These are phyloP conservation scores for Acanthamoeba quina DNA, from an alignment of 208 protist genomes.

Conservation along the genomic window DNA sequence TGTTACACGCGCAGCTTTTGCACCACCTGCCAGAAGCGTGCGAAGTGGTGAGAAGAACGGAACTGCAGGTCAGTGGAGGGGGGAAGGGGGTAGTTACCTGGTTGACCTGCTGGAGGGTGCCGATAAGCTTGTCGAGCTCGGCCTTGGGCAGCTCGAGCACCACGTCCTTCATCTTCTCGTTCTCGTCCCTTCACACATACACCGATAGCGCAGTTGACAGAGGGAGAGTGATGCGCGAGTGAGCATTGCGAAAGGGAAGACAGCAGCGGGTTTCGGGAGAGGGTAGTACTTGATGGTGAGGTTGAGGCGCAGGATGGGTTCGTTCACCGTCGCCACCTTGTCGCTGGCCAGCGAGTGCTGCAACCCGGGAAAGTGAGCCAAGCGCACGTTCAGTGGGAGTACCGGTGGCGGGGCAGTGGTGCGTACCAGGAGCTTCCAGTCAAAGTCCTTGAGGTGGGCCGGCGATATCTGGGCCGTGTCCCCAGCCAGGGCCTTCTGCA, in stretches of 20 bases:
- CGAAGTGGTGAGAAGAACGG: background rate
- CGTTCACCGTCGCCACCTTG: conserved; percentile 18
- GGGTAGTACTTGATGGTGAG: conserved; percentile 32
- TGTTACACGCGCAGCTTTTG: conserved; percentile 5
- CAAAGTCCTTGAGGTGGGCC: conserved; percentile 41
- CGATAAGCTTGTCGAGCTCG: conserved; percentile 29
- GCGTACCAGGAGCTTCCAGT: conserved; percentile 26
- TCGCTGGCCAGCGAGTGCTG: conserved; percentile 36
- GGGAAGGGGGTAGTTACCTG: background rate
- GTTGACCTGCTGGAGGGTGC: conserved; percentile 7
- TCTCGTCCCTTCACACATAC: background rate
- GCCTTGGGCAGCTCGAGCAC: conserved; percentile 21
- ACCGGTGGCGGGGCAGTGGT: background rate
- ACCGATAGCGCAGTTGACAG: background rate
- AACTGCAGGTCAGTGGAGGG: too few relatives aligned
- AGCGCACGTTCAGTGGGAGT: background rate
- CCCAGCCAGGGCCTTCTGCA: background rate
- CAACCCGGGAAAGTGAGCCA: background rate
- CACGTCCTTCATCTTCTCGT: conserved; percentile 16
- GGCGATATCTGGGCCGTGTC: background rate
- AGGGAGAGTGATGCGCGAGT: background rate
- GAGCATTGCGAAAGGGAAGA: background rate
- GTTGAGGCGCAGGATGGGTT: conserved; percentile 41
- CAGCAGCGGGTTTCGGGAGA: background rate
- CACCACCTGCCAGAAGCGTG: conserved; percentile 7